Evolutionary conservation across 1,284 basidiomycete species (phyloP).

Genomic region (Microbotryum intermedium): DNA sequence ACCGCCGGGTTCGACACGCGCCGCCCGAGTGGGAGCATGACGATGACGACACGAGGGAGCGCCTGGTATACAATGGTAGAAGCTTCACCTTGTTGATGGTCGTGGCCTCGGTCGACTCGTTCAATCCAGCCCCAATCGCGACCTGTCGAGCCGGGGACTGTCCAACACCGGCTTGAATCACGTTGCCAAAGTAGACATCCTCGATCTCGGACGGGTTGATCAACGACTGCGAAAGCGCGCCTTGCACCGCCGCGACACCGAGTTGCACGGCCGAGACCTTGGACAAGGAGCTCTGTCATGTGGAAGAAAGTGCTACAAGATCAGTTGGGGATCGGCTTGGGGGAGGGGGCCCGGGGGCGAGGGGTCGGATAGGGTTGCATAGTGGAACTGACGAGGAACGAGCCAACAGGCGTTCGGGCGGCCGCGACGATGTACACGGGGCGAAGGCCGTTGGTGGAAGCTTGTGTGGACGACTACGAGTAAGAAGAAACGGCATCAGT

Average conservation of each 20-base stretch:
- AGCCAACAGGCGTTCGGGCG: slow-evolving; percentile 87
- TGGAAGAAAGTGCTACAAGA: no score
- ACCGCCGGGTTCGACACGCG: neutral
- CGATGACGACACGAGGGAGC: neutral
- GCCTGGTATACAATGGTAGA: neutral
- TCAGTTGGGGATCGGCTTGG: no score
- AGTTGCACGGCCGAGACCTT: slow-evolving; percentile 78
- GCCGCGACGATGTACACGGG: slow-evolving; percentile 92
- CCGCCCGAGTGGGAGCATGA: no score
- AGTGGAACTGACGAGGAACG: slow-evolving; percentile 45
- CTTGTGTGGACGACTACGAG: slow-evolving; percentile 1
- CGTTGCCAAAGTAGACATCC: slow-evolving; percentile 92
- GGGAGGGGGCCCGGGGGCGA: no score
- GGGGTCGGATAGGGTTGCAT: no score
- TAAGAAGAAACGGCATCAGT: neutral
- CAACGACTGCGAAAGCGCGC: slow-evolving; percentile 70
- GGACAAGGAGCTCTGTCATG: slow-evolving; percentile 66
- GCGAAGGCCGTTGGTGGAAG: slow-evolving; percentile 14
- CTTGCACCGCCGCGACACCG: slow-evolving; percentile 79
- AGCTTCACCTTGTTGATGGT: slow-evolving; percentile 69
- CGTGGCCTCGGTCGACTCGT: slow-evolving; percentile 80
- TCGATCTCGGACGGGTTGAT: slow-evolving; percentile 75
- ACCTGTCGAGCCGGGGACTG: slow-evolving; percentile 45
- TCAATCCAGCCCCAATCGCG: slow-evolving; percentile 79
- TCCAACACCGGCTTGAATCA: slow-evolving; percentile 42